Base-by-base conservation (phyloP, 164 flowering plant genomes). In the Kingdonia uniflora region DNA sequence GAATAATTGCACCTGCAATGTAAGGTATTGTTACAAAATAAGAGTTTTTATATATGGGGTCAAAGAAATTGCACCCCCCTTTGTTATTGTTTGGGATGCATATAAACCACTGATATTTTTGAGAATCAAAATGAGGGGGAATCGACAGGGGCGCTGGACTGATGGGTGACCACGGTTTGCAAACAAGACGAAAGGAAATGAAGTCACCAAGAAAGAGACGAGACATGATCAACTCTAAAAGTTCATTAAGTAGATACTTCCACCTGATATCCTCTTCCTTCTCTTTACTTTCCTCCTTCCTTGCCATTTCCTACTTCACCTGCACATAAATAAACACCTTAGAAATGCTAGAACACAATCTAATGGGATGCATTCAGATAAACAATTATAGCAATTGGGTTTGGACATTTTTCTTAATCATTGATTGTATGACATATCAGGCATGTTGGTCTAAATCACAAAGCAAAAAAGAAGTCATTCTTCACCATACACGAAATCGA, bases 121-220 rank as follows among this genome's bases (percentile, higher is more conserved):
- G 19, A 17, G 19, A 7, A 1, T 6, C 47, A 43, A 19, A 43
- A 43, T 16, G 19, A 43, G 19, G 47, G 14, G 47, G 47, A 16
- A 14, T 1, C 7, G 20, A 43, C 20, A 1, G 19, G 2, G 14
- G 17, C 2, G 47, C 20, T n/a, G 10, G 17, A 2, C 11, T 43
- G 19, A 16, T 43, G 20, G 21, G 7, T 16, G 19, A n/a, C 21
- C 47, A 43, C 11, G 47, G 11, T 43, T 43, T 43, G 47, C 47
- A 43, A 16, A 19, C 20, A 43, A 43, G 19, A 17, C 47, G 21
- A 16, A 43, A 43, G 21, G 20, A 19, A 43, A 7, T 43, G 47
- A 17, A 43, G 19, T 43, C 47, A 43, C 19, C 47, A 6, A 43
- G 19, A 43, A 43, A 43, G 21, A 43, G 47, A 43, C 19, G 47